phyloP scores from a whole-genome alignment of 352 stramenopile genomes.

The Pythium periplocum region DNA sequence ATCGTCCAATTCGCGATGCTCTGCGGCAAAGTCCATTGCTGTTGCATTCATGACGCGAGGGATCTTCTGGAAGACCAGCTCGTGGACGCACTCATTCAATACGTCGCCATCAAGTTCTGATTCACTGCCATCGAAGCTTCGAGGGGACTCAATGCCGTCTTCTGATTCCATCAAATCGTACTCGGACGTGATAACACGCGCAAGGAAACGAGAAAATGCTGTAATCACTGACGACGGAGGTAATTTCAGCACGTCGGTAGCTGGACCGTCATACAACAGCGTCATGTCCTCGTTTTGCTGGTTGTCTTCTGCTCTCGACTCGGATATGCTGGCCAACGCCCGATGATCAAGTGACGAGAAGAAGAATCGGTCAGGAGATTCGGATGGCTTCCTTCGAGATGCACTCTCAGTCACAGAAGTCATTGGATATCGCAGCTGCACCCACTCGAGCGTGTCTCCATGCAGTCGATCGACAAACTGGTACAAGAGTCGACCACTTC shows the following conservation, averaged over 20 bases:
- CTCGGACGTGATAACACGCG: slow-evolving; percentile 14
- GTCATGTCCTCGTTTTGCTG: background rate
- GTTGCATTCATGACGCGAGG: slow-evolving; percentile 1
- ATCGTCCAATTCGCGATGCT: too few relatives aligned
- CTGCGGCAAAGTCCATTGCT: slow-evolving; percentile 5
- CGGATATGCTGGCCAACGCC: too few relatives aligned
- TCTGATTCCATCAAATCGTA: slow-evolving; percentile 12
- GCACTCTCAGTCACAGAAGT: slow-evolving; percentile 2
- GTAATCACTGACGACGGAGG: slow-evolving; percentile 15
- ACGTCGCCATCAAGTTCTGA: slow-evolving; percentile 10
- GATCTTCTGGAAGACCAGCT: slow-evolving; percentile 17
- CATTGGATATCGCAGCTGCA: background rate
- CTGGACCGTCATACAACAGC: slow-evolving; percentile 2
- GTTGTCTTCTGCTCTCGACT: background rate
- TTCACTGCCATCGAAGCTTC: background rate
- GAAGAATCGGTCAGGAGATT: slow-evolving; percentile 7
- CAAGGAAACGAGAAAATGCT: slow-evolving; percentile 18
- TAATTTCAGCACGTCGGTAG: slow-evolving; percentile 9
- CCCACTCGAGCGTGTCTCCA: slow-evolving; percentile 6
- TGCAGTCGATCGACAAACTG: slow-evolving; percentile 18
- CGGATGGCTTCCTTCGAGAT: background rate
- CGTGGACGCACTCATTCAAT: slow-evolving; percentile 17
- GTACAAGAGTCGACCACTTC: slow-evolving; percentile 10
- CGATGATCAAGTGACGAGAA: background rate
- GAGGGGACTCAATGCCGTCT: background rate